Evolutionary conservation across 2,329 filamentous ascomycete species (phyloP).

Genomic region (Pseudogymnoascus sp.): DNA sequence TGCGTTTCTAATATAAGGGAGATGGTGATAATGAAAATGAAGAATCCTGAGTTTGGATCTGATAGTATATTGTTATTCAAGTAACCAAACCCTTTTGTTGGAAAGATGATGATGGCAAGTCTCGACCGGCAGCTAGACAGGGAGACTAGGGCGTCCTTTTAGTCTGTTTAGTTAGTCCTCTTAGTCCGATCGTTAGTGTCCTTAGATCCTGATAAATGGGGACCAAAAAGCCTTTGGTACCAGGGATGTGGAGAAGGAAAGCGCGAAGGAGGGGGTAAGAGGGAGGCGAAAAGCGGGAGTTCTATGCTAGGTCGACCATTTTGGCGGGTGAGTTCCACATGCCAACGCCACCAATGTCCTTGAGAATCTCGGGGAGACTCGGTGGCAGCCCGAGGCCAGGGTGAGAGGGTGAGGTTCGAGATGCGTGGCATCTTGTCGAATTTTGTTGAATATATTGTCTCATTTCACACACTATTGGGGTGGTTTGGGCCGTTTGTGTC

Average conservation of each 20-base stretch:
- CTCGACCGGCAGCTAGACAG: not conserved
- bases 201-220: not conserved
- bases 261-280: not conserved
- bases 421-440: not conserved
- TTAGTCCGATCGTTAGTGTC: not conserved
- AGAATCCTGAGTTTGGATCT: not conserved
- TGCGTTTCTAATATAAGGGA: not conserved
- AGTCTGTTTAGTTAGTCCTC: not conserved
- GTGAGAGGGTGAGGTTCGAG: not conserved
- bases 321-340: not conserved
- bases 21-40: not conserved
- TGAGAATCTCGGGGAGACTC: not conserved
- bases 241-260: constrained; percentile 1
- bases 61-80: not conserved
- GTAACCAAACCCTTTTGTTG: not conserved
- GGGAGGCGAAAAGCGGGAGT: not conserved
- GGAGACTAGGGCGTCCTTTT: not conserved
- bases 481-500: not conserved
- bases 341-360: not conserved
- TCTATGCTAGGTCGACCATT: not conserved
- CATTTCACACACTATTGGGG: not conserved
- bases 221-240: not conserved
- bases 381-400: not conserved
- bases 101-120: not conserved
- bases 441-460: constrained; percentile 2